phyloP scores from a whole-genome alignment of 1,139 yeast species.

The Kurtzmaniella quercitrusa region DNA sequence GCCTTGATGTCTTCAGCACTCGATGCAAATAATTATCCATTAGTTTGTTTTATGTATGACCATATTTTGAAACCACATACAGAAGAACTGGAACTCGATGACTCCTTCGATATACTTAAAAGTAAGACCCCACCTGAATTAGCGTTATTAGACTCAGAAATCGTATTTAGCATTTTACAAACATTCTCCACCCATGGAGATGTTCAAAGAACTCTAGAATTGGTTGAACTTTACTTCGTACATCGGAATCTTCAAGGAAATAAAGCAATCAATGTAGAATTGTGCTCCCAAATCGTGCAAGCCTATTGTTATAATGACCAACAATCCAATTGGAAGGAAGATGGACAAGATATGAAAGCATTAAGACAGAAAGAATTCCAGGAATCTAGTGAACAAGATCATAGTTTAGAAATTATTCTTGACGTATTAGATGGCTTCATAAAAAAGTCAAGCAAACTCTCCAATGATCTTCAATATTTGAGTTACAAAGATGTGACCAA shows the following conservation, averaged over 20 bases:
- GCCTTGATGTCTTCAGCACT: background rate
- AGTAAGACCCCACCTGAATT: background rate
- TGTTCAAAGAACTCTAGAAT: constrained; percentile 27
- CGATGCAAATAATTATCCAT: background rate
- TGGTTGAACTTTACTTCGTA: constrained; percentile 36
- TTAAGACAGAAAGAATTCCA: constrained; percentile 2
- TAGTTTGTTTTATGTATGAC: background rate
- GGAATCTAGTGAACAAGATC: constrained; percentile 15
- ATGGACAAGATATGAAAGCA: background rate
- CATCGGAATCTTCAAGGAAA: constrained; percentile 31
- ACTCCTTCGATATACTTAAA: background rate
- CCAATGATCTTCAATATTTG: constrained; percentile 9
- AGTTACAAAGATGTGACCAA: constrained; percentile 28
- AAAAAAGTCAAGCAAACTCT: constrained; percentile 9
- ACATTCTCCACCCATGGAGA: constrained; percentile 36
- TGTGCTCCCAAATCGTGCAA: constrained; percentile 31
- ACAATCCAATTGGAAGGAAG: constrained; percentile 8
- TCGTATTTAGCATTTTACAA: constrained; percentile 24
- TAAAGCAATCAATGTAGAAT: constrained; percentile 28
- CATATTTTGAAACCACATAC: background rate
- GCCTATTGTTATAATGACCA: constrained; percentile 31
- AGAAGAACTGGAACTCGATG: background rate
- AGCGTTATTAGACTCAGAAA: constrained; percentile 8
- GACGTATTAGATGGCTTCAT: constrained; percentile 30
- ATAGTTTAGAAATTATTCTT: constrained; percentile 24